phyloP scores from a whole-genome alignment of 139 green algal species.

The Tetradesmus lagerheimii region DNA sequence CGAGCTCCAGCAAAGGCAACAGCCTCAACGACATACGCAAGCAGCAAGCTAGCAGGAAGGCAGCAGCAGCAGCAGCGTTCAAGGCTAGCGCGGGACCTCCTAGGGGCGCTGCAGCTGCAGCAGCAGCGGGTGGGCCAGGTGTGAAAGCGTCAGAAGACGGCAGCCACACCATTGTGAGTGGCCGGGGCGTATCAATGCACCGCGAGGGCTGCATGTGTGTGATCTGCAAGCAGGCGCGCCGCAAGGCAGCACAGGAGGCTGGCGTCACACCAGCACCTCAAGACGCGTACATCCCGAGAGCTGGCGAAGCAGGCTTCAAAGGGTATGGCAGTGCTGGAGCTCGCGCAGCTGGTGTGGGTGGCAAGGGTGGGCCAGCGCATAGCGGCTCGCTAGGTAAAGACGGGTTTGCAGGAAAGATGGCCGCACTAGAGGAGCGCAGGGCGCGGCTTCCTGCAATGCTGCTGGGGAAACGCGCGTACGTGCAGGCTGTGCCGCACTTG shows the following conservation, averaged over 20 bases:
- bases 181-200: constrained; percentile 57
- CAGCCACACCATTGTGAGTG: constrained; percentile 5
- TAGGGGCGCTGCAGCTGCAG: constrained; percentile 5
- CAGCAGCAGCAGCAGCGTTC: neutral
- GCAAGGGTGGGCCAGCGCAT: neutral
- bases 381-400: neutral
- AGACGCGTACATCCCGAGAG: constrained; percentile 16
- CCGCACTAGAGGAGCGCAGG: neutral
- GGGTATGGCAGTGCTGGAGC: neutral
- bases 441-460: constrained; percentile 36
- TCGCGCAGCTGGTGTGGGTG: neutral
- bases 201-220: constrained; percentile 80
- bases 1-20: constrained; percentile 46
- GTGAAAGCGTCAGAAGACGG: neutral
- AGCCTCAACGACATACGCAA: constrained; percentile 39
- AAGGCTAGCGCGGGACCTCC: neutral
- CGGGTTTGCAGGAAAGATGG: neutral
- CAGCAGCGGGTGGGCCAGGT: neutral
- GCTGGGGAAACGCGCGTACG: constrained; percentile 83
- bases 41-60: constrained; percentile 7
- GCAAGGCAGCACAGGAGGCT: constrained; percentile 50
- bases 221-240: constrained; percentile 85
- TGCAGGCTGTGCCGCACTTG: constrained; percentile 76
- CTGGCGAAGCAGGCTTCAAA: neutral
- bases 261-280: neutral